Base-by-base conservation (phyloP, 805 yeast genomes). In the Candida andamanensis region DNA sequence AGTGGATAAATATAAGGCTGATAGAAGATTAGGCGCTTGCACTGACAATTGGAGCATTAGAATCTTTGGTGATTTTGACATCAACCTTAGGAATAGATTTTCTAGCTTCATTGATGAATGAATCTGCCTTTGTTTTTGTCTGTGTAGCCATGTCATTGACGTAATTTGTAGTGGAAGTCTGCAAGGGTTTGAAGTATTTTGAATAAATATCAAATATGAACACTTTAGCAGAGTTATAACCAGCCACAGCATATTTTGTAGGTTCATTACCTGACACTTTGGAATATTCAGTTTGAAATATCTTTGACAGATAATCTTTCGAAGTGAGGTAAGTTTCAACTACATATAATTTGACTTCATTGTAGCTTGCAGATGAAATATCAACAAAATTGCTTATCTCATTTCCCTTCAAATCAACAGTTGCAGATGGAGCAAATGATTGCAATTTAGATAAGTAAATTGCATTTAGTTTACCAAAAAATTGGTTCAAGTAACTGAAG, bases 101-200 rank as follows among this genome's bases (percentile, higher is more conserved):
- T 29, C 47, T 36, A 5, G 39, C 39, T 17, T 36, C 39, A 29
- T 32, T 30, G 15, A 36, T 36, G 5, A 36, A 36, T 18, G 34
- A 30, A 37, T 57, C 65, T 22, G 64, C 65, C 45, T 52, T 61
- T 26, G 36, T 46, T 44, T 55, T 61, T 33, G 67, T 52, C 35
- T 47, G 54, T 25, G 49, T 42, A 17, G 65, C 54, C 25, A 59
- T 55, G 21, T 60, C 67, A 35, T 41, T 38, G 23, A 61, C 68
- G 42, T 60, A 61, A 32, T 46, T 61, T 36, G 58, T 59, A 24
- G 70, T 62, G 43, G 61, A 60, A 27, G 49, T 44, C 43, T 56
- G 58, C 44, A 63, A 54, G 18, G 70, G 70, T 41, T 56, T 58
- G 30, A 65, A 50, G 47, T 52, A 62, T 26, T 53, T 56, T 22